Conservation (phyloP, 2,329 filamentous ascomycete genomes). For the Esteya vermicola region DNA sequence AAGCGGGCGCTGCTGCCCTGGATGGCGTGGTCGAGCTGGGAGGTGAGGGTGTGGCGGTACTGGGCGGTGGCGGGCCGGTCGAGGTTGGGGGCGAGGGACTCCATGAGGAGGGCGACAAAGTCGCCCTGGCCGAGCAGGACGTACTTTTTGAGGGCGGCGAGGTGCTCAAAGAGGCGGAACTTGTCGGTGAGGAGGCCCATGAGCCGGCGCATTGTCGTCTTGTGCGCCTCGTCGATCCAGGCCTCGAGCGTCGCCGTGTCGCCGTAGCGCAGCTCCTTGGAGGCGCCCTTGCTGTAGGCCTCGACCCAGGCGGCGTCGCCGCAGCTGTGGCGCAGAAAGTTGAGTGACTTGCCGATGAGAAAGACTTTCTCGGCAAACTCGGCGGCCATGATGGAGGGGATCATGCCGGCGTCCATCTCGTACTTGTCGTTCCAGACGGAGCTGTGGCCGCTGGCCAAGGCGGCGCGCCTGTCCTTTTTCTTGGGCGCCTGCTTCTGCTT, state of each 20-base stretch:
- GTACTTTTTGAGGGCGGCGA: conserved; percentile 86
- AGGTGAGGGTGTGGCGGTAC: conserved; percentile 90
- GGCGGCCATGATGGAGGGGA: conserved; percentile 82
- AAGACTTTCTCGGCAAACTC: conserved; percentile 96
- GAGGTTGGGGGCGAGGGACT: conserved; percentile 81
- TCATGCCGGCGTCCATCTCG: conserved; percentile 68
- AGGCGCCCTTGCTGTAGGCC: conserved; percentile 82
- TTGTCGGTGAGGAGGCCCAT: conserved; percentile 90
- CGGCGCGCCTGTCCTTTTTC: conserved; percentile 21
- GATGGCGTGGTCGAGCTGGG: conserved; percentile 95
- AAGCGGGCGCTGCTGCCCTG: conserved; percentile 95
- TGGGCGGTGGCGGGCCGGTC: conserved; percentile 93
- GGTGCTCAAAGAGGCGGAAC: conserved; percentile 86
- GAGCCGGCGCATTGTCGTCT: conserved; percentile 90
- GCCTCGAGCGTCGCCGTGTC: conserved; percentile 83
- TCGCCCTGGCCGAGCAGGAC: conserved; percentile 90
- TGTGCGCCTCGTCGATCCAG: conserved; percentile 95
- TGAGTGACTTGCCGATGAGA: conserved; percentile 91
- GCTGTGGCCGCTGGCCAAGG: conserved; percentile 49
- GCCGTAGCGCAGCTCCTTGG: conserved; percentile 81
- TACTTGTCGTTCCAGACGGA: conserved; percentile 99
- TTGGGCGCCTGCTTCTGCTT: conserved; percentile 24
- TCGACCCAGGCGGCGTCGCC: conserved; percentile 92
- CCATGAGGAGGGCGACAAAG: conserved; percentile 94
- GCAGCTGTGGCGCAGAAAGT: conserved; percentile 95